Evolutionary conservation across 257 asterid genomes (phyloP), one percentile per base, ranked within the genome.

Genomic region (Solanum chaucha): DNA sequence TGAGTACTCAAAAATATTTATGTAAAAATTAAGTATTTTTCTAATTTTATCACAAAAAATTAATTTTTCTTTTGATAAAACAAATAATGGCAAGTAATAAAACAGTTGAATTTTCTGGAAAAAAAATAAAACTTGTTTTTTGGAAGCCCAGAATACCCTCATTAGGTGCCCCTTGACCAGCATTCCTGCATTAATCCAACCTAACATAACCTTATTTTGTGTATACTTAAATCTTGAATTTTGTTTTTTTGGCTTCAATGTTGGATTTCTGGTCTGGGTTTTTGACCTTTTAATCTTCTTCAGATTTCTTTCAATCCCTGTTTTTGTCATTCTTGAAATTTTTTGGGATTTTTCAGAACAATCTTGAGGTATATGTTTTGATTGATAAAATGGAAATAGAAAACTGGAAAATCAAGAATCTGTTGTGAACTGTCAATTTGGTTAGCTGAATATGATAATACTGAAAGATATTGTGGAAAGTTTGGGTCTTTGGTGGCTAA

Each of bases 181-280:
- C 81, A 61, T 83, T 88, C 87, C 86, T 89, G 90, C 86, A 89
- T 78, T 68, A 87, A 87, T 75, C 78, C 87, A 82, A 87, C 80
- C 59, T 51, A 78, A 86, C 86, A 82, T 89, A 82, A n/a, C 59
- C 7, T 24, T 61, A 41, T 75, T 48, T 77, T 88, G 30, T 78
- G 73, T 67, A 87, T 84, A 88, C 87, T 83, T 64, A 14, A 38
- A 73, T 65, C 44, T 22, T 59, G 51, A 67, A 14, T 36, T 78
- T n/a, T 28, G 36, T 59, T 67, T 84, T 51, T 77, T 67, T 55
- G 55, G 86, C n/a, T 86, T 51, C 74, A 58, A 88, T 88, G 92
- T 86, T 41, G 87, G 88, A 80, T 83, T 86, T 90, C 89, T 90
- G 88, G 89, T 87, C 87, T 80, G 80, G 86, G 89, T 8, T 81